phyloP scores from a whole-genome alignment of 2,329 filamentous ascomycete genomes.

The Penicillium sp. region DNA sequence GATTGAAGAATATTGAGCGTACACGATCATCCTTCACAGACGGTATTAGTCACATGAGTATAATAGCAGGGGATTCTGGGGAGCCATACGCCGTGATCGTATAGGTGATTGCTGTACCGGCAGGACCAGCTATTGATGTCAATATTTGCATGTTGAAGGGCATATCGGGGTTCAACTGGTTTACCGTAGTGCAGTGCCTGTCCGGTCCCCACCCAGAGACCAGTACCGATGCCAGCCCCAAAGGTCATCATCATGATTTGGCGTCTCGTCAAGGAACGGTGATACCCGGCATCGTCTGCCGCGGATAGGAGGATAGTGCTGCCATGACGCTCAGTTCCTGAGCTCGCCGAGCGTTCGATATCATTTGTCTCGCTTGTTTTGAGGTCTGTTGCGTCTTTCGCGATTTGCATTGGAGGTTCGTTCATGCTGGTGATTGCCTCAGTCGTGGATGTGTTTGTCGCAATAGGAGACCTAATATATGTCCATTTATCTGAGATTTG shows the following conservation, averaged over 20 bases:
- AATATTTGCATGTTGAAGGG: background rate
- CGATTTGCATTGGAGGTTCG: background rate
- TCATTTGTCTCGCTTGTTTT: conserved; percentile 5
- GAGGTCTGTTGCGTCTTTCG: background rate
- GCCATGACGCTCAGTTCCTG: conserved; percentile 9
- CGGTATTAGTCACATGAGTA: background rate
- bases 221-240: conserved; percentile 31
- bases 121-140: conserved; percentile 23
- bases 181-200: conserved; percentile 28
- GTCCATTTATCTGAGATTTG: background rate
- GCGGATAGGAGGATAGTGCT: conserved; percentile 7
- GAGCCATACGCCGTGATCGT: conserved; percentile 22
- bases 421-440: background rate
- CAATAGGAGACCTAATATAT: background rate
- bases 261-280: conserved; percentile 25
- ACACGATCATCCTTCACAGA: conserved; percentile 24
- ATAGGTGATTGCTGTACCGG: conserved; percentile 28
- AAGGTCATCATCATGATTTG: conserved; percentile 36
- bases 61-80: background rate
- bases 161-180: background rate
- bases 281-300: conserved; percentile 22
- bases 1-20: conserved; percentile 27
- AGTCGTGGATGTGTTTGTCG: background rate
- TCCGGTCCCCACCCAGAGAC: conserved; percentile 32
- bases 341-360: conserved; percentile 11